Evolutionary conservation across 306 rosid species (phyloP), one percentile per base, ranked within the genome.

Genomic region (Quercus ilex): DNA sequence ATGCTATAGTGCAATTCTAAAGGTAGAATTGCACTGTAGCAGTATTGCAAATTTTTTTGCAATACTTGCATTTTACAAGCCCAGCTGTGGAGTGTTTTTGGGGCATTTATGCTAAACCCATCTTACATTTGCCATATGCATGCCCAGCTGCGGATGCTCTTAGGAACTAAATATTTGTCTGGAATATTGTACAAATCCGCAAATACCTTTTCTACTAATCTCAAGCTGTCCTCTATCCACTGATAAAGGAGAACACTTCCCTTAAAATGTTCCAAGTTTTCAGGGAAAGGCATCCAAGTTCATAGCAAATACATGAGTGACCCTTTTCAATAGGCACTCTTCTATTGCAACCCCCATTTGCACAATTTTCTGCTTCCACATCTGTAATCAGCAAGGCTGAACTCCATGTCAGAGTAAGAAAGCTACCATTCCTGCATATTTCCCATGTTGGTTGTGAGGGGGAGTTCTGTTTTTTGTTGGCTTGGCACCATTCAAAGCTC

Each of bases 161-260:
- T 41, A 41, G n/a, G n/a, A 28, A 56, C 69, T 64, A 57, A 57
- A 60, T 74, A 55, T 67, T 80, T 81, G 5, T 87, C 86, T 64
- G 59, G 69, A 63, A 69, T 73, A 74, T 51, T 49, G 79, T 87
- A 91, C 83, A 81, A 75, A 77, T 90, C 93, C 87, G 88, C 95
- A 17, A 90, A 83, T 18, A 80, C 83, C 79, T 84, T 88, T 86
- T 88, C 92, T 55, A 93, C 97, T 49, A 90, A 80, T 77, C 88
- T 91, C 88, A 94, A 86, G 83, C 97, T 79, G 74, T 92, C 99
- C 74, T 92, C 95, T 62, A 95, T 78, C 99, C 99, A 92, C 49
- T 87, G 96, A 79, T 89, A 91, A 41, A 81, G 84, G 60, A 91
- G 80, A 74, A 89, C 81, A 70, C 69, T 90, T 86, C 92, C 95